These are phyloP conservation scores for Tetracladium setigerum DNA, from an alignment of 495 filamentous ascomycete genomes.

Conservation along the genomic window DNA sequence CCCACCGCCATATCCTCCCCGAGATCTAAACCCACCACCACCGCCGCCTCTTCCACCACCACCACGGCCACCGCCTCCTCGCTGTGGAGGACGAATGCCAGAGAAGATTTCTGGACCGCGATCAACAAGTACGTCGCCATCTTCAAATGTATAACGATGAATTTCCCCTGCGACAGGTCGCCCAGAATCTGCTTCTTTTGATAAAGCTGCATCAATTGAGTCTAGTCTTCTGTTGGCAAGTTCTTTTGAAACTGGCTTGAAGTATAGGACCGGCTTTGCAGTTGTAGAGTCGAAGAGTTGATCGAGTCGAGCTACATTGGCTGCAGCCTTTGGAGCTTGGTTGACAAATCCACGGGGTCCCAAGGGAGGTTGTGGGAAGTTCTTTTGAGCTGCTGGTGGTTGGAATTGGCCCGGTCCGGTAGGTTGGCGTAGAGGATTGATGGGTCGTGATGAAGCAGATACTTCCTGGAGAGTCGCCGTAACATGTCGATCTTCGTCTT, in stretches of 20 bases:
- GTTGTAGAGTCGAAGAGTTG: conserved; percentile 19
- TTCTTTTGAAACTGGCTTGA: conserved; percentile 40
- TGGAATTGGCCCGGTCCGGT: not conserved
- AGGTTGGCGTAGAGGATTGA: conserved; percentile 29
- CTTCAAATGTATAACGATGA: conserved; percentile 73
- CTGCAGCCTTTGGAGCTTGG: not conserved
- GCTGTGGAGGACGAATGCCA: conserved; percentile 41
- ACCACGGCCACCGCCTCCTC: conserved; percentile 3
- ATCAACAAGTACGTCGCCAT: conserved; percentile 63
- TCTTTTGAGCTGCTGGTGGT: not conserved
- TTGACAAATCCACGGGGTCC: too few relatives aligned
- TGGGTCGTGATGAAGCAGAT: conserved; percentile 13
- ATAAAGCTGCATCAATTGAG: conserved; percentile 46
- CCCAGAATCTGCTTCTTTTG: conserved; percentile 31
- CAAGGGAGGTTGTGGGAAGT: conserved; percentile 15
- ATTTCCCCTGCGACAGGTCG: conserved; percentile 51
- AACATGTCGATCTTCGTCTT: conserved; percentile 46
- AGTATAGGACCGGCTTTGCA: conserved; percentile 30
- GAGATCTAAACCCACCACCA: conserved; percentile 10
- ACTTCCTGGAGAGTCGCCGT: conserved; percentile 48
- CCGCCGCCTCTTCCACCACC: conserved; percentile 3
- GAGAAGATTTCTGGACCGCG: conserved; percentile 62
- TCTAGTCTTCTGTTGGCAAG: conserved; percentile 58
- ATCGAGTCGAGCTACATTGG: conserved; percentile 4
- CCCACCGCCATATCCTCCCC: conserved; percentile 14